Evolutionary conservation across 1,139 yeast genomes (phyloP).

Genomic region (Nakaseomyces bracarensis): DNA sequence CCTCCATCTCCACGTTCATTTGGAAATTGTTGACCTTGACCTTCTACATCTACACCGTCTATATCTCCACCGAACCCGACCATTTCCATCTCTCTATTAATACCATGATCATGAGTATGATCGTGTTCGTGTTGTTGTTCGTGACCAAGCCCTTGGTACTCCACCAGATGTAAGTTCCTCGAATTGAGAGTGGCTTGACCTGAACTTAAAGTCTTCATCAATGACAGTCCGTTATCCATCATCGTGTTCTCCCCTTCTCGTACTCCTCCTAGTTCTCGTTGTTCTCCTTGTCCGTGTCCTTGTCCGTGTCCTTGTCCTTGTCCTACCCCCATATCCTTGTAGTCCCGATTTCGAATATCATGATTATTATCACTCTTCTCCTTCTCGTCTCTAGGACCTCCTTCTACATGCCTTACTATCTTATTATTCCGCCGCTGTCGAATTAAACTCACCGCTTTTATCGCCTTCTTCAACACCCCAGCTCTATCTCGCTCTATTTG

Average conservation of each 20-base stretch:
- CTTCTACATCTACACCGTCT: too few relatives aligned
- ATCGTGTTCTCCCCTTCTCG: not conserved
- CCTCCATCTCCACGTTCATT: not conserved
- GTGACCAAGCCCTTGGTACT: conserved; percentile 5
- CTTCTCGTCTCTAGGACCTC: too few relatives aligned
- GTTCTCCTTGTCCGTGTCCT: not conserved
- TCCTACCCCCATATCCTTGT: too few relatives aligned
- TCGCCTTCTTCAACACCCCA: conserved; percentile 4
- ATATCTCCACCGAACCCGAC: not conserved
- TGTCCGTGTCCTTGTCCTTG: too few relatives aligned
- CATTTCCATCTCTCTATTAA: too few relatives aligned
- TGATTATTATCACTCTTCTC: not conserved
- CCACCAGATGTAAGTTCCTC: conserved; percentile 1
- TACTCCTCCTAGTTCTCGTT: not conserved
- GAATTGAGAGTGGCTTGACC: conserved; percentile 1
- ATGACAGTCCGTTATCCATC: too few relatives aligned
- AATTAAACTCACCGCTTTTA: conserved; percentile 1
- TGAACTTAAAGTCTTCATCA: not conserved
- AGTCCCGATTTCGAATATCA: too few relatives aligned
- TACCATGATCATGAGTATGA: too few relatives aligned
- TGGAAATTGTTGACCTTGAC: too few relatives aligned
- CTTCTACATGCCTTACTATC: too few relatives aligned
- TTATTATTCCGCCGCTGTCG: not conserved
- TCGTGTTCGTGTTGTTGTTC: too few relatives aligned
- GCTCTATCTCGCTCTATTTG: conserved; percentile 6